Conservation (phyloP, 805 yeast species). For the Clavispora fructus region DNA sequence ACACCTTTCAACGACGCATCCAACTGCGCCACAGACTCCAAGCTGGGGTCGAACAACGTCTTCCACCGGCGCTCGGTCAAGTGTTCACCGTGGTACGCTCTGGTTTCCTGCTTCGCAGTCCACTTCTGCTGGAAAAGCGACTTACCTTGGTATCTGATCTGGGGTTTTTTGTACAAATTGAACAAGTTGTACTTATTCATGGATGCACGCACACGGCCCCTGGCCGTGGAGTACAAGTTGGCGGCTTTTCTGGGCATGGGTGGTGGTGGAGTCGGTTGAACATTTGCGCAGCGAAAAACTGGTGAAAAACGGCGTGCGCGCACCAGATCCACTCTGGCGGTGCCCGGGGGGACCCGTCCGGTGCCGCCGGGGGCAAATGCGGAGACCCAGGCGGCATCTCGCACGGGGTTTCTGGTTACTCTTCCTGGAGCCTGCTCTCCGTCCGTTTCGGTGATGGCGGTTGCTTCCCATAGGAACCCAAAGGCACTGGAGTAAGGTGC, state of each 20-base stretch:
- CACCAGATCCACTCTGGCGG: background rate
- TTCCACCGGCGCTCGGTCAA: slow-evolving; percentile 81
- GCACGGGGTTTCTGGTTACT: too few species aligned
- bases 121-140: slow-evolving; percentile 91
- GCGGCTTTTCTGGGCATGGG: slow-evolving; percentile 60
- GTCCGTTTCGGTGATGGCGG: too few species aligned
- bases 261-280: slow-evolving; percentile 1
- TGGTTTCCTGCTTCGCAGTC: slow-evolving; percentile 83
- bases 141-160: slow-evolving; percentile 47
- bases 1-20: slow-evolving; percentile 72
- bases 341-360: too few species aligned
- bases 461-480: too few species aligned
- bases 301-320: slow-evolving; percentile 13
- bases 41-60: slow-evolving; percentile 58
- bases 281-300: slow-evolving; percentile 2
- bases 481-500: background rate
- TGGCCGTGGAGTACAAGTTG: slow-evolving; percentile 50
- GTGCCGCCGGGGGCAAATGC: too few species aligned
- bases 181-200: slow-evolving; percentile 89
- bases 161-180: slow-evolving; percentile 74
- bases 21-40: slow-evolving; percentile 83
- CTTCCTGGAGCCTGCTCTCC: too few species aligned
- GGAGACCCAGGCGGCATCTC: too few species aligned
- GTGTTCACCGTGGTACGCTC: slow-evolving; percentile 95
- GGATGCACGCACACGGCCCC: slow-evolving; percentile 79